phyloP scores from a whole-genome alignment of 2,329 filamentous ascomycete species.

The Aureobasidium sp. region DNA sequence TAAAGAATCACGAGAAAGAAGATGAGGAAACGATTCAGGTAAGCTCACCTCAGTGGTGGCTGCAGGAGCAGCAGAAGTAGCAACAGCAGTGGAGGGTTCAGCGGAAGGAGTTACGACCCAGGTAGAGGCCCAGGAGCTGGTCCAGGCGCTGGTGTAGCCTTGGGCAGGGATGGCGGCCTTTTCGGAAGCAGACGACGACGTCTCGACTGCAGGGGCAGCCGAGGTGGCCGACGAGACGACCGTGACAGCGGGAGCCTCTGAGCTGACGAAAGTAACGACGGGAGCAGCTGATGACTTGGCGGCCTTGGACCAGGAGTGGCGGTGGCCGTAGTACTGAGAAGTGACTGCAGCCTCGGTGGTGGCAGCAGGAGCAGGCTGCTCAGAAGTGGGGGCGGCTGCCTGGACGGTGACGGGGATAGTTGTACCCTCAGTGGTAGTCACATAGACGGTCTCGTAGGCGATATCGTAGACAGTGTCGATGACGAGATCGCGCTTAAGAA shows the following conservation, averaged over 20 bases:
- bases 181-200: background rate
- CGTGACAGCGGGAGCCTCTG: background rate
- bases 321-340: constrained; percentile 9
- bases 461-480: constrained; percentile 26
- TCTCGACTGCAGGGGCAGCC: background rate
- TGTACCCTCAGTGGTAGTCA: constrained; percentile 30
- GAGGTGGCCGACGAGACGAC: background rate
- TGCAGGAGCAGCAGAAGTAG: constrained; percentile 16
- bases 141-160: constrained; percentile 10
- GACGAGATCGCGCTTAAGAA: constrained; percentile 24
- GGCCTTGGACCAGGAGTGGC: constrained; percentile 4
- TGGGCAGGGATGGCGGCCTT: constrained; percentile 4
- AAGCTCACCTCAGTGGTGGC: constrained; percentile 11
- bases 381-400: constrained; percentile 16
- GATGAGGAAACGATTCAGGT: constrained; percentile 11
- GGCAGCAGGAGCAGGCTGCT: constrained; percentile 12
- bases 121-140: constrained; percentile 8
- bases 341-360: constrained; percentile 1
- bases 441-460: constrained; percentile 28
- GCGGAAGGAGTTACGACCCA: constrained; percentile 8
- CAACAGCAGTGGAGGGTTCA: constrained; percentile 13
- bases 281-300: constrained; percentile 4
- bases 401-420: constrained; percentile 19
- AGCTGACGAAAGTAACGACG: background rate
- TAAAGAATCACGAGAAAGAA: constrained; percentile 14